phyloP scores from a whole-genome alignment of 164 flowering plant species.

The Berberis vulgaris region DNA sequence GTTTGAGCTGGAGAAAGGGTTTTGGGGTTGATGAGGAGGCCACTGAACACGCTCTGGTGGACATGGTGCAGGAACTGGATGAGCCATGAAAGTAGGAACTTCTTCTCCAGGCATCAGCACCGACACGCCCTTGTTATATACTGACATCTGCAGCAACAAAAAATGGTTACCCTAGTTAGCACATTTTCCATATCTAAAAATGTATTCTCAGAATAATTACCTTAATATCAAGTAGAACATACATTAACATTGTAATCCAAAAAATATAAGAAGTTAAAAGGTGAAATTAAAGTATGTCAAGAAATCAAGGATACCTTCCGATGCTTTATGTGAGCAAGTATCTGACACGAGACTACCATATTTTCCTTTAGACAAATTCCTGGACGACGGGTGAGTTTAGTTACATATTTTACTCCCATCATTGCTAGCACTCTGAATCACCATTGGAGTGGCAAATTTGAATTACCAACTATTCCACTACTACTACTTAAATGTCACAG shows the following conservation, averaged over 20 bases:
- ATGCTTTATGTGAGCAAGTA: too few species aligned
- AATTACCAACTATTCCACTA: neutral
- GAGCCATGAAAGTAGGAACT: conserved; percentile 79
- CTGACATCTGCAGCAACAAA: conserved; percentile 48
- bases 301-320: too few species aligned
- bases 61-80: conserved; percentile 72
- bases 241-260: too few species aligned
- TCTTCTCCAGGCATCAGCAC: conserved; percentile 93
- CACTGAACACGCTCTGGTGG: conserved; percentile 40
- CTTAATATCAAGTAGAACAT: neutral
- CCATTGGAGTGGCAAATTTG: neutral
- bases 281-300: too few species aligned
- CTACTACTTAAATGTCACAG: neutral
- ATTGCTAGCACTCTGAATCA: neutral
- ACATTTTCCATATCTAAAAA: neutral
- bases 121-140: conserved; percentile 66
- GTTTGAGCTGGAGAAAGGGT: neutral
- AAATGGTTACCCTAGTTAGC: neutral
- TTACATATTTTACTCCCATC: too few species aligned
- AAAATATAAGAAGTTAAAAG: too few species aligned
- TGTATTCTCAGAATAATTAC: too few species aligned
- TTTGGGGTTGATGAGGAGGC: conserved; percentile 40
- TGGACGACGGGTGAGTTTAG: too few species aligned
- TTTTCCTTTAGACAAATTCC: too few species aligned
- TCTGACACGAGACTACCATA: too few species aligned